These are phyloP conservation scores for Eleusine indica DNA, from an alignment of 176 grass and related monocot genomes.

Conservation along the genomic window DNA sequence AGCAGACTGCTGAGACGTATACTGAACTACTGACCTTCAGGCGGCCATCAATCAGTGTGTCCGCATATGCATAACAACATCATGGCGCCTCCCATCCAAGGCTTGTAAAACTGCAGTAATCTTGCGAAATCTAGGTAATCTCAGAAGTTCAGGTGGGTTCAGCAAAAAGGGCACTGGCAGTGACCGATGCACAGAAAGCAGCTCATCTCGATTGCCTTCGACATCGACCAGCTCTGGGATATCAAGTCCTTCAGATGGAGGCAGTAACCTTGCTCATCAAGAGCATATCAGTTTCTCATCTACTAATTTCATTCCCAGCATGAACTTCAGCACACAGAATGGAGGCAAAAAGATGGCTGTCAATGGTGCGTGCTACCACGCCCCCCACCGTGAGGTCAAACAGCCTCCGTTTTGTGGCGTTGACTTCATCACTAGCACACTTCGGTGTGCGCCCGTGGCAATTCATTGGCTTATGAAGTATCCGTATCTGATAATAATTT, in stretches of 20 bases:
- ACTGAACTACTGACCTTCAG: too few species aligned
- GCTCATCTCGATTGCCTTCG: conserved; percentile 34
- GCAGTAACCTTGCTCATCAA: conserved; percentile 31
- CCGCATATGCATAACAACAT: too few species aligned
- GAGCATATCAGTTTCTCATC: conserved; percentile 47
- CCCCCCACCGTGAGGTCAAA: conserved; percentile 31
- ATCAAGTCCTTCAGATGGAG: conserved; percentile 45
- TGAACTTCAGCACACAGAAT: conserved; percentile 15
- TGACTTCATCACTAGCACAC: not conserved
- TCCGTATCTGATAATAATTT: conserved; percentile 30
- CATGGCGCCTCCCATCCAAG: too few species aligned
- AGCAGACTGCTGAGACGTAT: too few species aligned
- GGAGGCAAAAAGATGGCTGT: conserved; percentile 29
- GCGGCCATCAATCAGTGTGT: too few species aligned
- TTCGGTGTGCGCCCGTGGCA: conserved; percentile 53
- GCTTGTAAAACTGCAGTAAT: too few species aligned
- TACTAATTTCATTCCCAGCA: conserved; percentile 21
- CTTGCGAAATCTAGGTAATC: too few species aligned
- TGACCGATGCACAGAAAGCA: not conserved
- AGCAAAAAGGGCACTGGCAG: conserved; percentile 23
- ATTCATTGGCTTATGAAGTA: conserved; percentile 89
- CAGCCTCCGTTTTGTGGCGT: not conserved
- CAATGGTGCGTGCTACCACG: conserved; percentile 18
- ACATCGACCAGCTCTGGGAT: conserved; percentile 37
- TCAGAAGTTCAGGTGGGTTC: not conserved